Conservation (phyloP, 768 basidiomycete species). For the Boletus sp. region DNA sequence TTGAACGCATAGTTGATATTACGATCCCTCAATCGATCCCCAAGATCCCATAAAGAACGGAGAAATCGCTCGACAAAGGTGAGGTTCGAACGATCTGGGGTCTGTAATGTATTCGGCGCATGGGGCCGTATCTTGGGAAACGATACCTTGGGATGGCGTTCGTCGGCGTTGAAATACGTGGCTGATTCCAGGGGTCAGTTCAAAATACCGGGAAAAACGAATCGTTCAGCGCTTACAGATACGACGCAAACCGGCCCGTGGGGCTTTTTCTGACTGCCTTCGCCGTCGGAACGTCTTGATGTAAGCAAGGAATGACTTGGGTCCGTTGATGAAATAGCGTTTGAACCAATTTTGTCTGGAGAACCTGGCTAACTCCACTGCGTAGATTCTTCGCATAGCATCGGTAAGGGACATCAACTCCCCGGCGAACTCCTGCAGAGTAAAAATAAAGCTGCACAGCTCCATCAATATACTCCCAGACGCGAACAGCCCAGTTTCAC, state of each 20-base stretch:
- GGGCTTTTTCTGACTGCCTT: conserved; percentile 10
- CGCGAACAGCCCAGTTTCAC: conserved; percentile 28
- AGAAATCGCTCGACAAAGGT: conserved; percentile 58
- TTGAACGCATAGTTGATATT: conserved; percentile 88
- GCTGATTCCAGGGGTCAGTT: conserved; percentile 32
- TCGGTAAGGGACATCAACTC: conserved; percentile 82
- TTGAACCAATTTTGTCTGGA: conserved; percentile 38
- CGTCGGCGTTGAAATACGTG: conserved; percentile 49
- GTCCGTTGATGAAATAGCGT: conserved; percentile 31
- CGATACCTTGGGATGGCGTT: conserved; percentile 48
- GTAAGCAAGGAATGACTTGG: conserved; percentile 21
- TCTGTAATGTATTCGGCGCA: conserved; percentile 83
- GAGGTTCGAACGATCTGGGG: conserved; percentile 62
- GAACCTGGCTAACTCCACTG: conserved; percentile 51
- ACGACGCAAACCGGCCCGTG: conserved; percentile 28
- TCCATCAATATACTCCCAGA: conserved; percentile 6
- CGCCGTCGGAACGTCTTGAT: conserved; percentile 17
- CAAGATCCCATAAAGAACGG: conserved; percentile 70
- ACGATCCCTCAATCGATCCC: conserved; percentile 59
- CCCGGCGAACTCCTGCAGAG: conserved; percentile 87
- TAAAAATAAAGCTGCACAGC: conserved; percentile 82
- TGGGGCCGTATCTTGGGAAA: conserved; percentile 84
- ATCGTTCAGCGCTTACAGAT: conserved; percentile 40
- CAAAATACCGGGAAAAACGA: background rate
- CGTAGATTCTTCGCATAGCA: conserved; percentile 77